These are phyloP conservation scores for Penicillium dipodomyicola DNA, from an alignment of 495 filamentous ascomycete genomes.

Conservation along the genomic window DNA sequence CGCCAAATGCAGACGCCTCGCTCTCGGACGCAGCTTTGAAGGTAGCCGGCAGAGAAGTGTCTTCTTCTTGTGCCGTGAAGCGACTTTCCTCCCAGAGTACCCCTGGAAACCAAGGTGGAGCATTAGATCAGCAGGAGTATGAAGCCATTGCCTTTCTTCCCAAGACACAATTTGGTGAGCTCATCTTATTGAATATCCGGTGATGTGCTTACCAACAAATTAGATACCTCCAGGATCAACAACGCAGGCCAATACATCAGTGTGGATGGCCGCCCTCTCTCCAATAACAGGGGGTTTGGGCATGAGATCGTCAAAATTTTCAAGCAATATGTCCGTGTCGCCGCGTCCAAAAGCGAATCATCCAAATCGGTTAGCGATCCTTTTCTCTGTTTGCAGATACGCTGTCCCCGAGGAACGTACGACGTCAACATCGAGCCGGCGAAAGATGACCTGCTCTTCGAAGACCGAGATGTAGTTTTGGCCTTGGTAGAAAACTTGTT, in stretches of 20 bases:
- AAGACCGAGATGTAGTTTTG: constrained; percentile 54
- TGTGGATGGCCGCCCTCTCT: constrained; percentile 75
- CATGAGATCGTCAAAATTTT: constrained; percentile 64
- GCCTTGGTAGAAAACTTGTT: constrained; percentile 56
- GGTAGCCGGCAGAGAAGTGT: constrained; percentile 64
- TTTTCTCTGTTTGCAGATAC: constrained; percentile 72
- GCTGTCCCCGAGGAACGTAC: constrained; percentile 68
- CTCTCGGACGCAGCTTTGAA: constrained; percentile 68
- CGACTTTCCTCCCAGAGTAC: constrained; percentile 22
- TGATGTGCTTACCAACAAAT: constrained; percentile 14
- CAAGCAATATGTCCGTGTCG: constrained; percentile 54
- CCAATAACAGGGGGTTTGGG: constrained; percentile 56
- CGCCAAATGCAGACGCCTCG: constrained; percentile 53
- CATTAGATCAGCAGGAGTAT: constrained; percentile 25
- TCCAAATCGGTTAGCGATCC: constrained; percentile 50
- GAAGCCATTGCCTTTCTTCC: constrained; percentile 60
- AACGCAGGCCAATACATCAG: constrained; percentile 65
- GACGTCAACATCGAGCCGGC: constrained; percentile 88
- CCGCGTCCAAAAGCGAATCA: constrained; percentile 22
- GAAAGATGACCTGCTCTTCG: constrained; percentile 86
- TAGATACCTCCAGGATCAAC: constrained; percentile 53
- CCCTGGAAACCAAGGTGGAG: constrained; percentile 2
- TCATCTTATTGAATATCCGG: neutral
- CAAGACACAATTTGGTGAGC: constrained; percentile 44
- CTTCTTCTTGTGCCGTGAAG: constrained; percentile 51